These are phyloP conservation scores for Pseudogymnoascus sp. DNA, from an alignment of 2,329 filamentous ascomycete genomes.

Conservation along the genomic window DNA sequence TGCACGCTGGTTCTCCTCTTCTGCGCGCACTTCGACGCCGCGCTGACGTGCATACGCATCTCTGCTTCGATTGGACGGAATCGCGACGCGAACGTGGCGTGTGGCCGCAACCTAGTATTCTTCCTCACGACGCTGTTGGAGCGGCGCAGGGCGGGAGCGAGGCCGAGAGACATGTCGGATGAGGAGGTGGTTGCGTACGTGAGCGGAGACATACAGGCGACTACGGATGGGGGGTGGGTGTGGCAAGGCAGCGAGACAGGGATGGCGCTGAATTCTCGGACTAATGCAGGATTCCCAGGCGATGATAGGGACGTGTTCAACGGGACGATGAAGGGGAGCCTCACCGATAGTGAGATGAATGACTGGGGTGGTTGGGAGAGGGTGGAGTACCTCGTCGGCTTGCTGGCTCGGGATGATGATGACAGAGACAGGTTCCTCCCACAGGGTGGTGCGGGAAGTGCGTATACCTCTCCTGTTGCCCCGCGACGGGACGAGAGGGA, in stretches of 20 bases:
- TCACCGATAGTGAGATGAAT: conserved; percentile 48
- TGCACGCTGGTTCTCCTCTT: conserved; percentile 74
- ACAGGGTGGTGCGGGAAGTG: neutral
- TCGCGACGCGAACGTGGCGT: conserved; percentile 65
- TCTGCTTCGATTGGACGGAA: conserved; percentile 62
- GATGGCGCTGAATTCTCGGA: conserved; percentile 20
- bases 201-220: conserved; percentile 77
- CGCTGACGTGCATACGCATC: conserved; percentile 63
- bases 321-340: conserved; percentile 24
- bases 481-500: neutral
- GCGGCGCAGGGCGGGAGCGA: conserved; percentile 34
- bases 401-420: conserved; percentile 36
- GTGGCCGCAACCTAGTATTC: conserved; percentile 73
- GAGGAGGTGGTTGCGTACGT: conserved; percentile 85
- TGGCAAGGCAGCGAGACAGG: conserved; percentile 59
- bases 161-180: conserved; percentile 15
- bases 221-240: conserved; percentile 70
- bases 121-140: conserved; percentile 63
- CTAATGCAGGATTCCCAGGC: conserved; percentile 11
- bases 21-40: conserved; percentile 62
- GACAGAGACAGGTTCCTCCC: neutral
- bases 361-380: conserved; percentile 78
- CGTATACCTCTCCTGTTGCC: neutral
- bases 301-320: conserved; percentile 28
- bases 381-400: conserved; percentile 55